Percentiles rank a stretch among this genome's conserved stretches.
Conservation (phyloP, 176 grass and related monocot species). For the Oryza officinalis region DNA sequence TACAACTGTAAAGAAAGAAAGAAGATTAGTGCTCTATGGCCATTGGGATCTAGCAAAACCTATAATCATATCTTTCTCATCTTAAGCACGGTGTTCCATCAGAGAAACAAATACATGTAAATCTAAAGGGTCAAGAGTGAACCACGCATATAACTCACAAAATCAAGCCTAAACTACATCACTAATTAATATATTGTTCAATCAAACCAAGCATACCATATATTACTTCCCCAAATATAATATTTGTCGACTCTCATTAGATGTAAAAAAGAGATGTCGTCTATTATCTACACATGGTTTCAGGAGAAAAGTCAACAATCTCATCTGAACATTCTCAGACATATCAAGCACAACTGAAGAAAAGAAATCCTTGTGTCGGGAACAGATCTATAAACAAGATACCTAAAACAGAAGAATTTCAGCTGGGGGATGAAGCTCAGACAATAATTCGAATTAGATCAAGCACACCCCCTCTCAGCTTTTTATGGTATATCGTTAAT, state of each 20-base stretch:
- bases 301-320: not conserved
- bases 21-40: not conserved
- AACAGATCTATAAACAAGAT: not conserved
- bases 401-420: constrained; percentile 11
- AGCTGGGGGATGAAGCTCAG: not conserved
- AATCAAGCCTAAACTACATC: not conserved
- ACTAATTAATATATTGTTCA: not conserved
- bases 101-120: not conserved
- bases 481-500: not conserved
- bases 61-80: not conserved
- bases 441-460: not conserved
- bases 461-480: not conserved
- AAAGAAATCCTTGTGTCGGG: not conserved
- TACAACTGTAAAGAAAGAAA: constrained; percentile 26
- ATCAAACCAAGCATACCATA: not conserved
- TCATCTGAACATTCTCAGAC: not conserved
- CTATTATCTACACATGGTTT: not conserved
- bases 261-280: not conserved
- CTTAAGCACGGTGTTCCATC: not conserved
- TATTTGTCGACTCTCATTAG: not conserved
- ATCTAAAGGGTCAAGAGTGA: not conserved
- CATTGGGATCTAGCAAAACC: not conserved
- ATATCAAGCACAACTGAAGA: not conserved
- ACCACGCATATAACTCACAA: not conserved
- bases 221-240: not conserved